phyloP scores from a whole-genome alignment of 768 basidiomycete species.

The Lactarius vividus region DNA sequence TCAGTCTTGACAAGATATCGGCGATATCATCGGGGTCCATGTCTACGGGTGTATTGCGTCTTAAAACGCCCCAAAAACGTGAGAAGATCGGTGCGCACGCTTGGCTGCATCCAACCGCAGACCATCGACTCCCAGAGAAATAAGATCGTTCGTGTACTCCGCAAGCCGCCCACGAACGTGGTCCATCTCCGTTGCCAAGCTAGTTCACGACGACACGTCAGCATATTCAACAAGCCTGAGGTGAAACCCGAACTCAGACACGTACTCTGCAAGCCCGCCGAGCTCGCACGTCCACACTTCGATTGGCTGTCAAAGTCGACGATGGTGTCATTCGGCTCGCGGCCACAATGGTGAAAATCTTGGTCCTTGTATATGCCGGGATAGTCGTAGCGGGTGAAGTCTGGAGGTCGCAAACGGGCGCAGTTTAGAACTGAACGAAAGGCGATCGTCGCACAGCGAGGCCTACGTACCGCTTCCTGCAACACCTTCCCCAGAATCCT shows the following conservation, averaged over 20 bases:
- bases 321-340: constrained; percentile 51
- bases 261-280: constrained; percentile 41
- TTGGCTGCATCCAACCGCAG: constrained; percentile 65
- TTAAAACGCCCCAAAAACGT: background rate
- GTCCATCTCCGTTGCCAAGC: constrained; percentile 61
- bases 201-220: constrained; percentile 28
- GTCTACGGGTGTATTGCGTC: constrained; percentile 38
- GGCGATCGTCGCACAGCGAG: background rate
- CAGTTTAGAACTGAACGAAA: background rate
- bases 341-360: constrained; percentile 66
- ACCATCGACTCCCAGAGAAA: constrained; percentile 61
- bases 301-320: constrained; percentile 49
- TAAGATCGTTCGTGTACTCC: constrained; percentile 55
- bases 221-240: background rate
- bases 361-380: constrained; percentile 34
- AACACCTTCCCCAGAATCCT: constrained; percentile 39
- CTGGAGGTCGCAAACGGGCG: background rate
- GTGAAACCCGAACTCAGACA: background rate
- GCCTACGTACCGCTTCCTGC: constrained; percentile 17
- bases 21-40: constrained; percentile 52
- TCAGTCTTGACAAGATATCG: constrained; percentile 50
- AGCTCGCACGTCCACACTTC: constrained; percentile 50
- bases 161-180: constrained; percentile 57
- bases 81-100: constrained; percentile 38
- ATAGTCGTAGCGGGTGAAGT: constrained; percentile 50